Percentiles rank a stretch among this genome's conserved stretches.
Evolutionary conservation across 257 asterid genomes (phyloP).

Genomic region (Fraxinus americana): DNA sequence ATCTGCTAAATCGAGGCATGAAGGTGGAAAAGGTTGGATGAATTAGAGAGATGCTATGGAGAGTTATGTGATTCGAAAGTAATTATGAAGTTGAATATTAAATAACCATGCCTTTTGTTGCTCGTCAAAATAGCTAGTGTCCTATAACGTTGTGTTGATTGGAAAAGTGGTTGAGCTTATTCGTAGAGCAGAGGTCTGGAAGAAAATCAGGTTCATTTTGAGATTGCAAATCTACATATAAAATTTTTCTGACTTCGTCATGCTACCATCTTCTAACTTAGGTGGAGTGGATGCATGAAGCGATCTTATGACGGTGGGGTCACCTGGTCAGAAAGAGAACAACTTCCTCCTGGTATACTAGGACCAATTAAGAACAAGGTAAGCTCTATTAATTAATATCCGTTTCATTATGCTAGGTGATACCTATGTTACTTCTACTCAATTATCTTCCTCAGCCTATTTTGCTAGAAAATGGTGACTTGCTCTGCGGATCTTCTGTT

Average conservation of each 20-base stretch:
- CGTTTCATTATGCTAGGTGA: neutral
- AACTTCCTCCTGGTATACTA: constrained; percentile 95
- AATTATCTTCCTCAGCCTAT: constrained; percentile 59
- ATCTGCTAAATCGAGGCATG: too few species aligned
- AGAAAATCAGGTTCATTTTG: neutral
- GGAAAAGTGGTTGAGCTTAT: neutral
- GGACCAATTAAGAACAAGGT: constrained; percentile 97
- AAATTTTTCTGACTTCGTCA: neutral
- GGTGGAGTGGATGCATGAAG: constrained; percentile 98
- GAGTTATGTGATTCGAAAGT: neutral
- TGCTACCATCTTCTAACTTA: constrained; percentile 28
- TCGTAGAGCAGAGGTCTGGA: neutral
- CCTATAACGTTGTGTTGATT: neutral
- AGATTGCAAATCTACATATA: neutral
- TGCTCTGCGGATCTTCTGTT: constrained; percentile 97
- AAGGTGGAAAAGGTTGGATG: neutral
- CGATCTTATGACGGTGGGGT: constrained; percentile 74
- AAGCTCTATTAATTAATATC: constrained; percentile 4
- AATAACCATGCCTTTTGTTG: neutral
- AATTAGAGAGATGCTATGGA: neutral
- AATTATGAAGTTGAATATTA: neutral
- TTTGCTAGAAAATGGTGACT: constrained; percentile 75
- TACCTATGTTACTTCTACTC: neutral
- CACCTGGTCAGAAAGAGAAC: constrained; percentile 82
- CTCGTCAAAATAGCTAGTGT: neutral